Base-by-base conservation (phyloP, 106 monocot genomes). In the Gastrodia elata region DNA sequence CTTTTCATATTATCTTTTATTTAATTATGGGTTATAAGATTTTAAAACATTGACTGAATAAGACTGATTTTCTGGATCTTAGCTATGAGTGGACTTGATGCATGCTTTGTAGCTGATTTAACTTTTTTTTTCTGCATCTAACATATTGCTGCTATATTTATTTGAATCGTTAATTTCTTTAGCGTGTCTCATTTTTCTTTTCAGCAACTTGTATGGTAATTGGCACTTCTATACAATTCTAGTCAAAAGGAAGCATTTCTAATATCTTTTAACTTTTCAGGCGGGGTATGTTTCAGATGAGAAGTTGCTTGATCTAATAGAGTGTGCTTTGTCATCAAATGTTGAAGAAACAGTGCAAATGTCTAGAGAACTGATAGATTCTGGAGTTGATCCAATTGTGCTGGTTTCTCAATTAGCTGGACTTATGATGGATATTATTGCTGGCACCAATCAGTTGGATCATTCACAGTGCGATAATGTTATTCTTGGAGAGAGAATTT, bases 351-450 rank as follows among this genome's bases (percentile, higher is more conserved):
- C 87, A 55, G 91, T 85, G 48, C 85, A 67, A 79, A 87, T 72
- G 59, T 91, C 87, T 38, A 83, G 87, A 87, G 87, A 83, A 49
- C 61, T 91, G 28, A 75, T 91, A 77, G 76, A 85, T 81, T 91
- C 87, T 85, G 87, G 91, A 69, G 79, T 91, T 65, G 91, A 87
- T 70, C 91, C 87, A 33, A 77, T 85, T 74, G 68, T 72, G 3
- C 64, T 91, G 52, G 82, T 87, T 79, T 83, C 82, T 67, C 91
- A 91, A 36, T 74, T 91, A 81, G 91, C 91, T 71, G 81, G 57
- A 18, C 77, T 91, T 8, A 87, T 91, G 42, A 82, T 87, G 87
- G 87, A 91, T 61, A 85, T 87, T 71, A 85, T 91, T 74, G 83
- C 81, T 70, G 91, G 90, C 49, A 87, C 77, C 22, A 70, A 84